Evolutionary conservation across 2,329 filamentous ascomycete species (phyloP).

Genomic region (Clonostachys rhizophaga): DNA sequence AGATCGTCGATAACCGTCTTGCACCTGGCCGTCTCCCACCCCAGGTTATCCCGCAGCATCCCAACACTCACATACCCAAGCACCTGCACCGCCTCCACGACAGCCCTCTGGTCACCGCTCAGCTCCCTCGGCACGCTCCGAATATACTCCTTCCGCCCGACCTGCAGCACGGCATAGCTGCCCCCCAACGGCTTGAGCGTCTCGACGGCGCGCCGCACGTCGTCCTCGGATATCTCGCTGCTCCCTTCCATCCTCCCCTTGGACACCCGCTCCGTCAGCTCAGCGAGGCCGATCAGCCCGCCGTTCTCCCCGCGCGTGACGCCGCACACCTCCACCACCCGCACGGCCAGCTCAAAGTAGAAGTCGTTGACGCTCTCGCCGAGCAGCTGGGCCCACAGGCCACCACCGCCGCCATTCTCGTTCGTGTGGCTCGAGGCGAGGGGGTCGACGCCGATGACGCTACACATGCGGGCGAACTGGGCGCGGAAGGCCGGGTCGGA

Average conservation of each 20-base stretch:
- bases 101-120: slow-evolving; percentile 88
- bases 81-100: slow-evolving; percentile 86
- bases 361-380: slow-evolving; percentile 95
- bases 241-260: slow-evolving; percentile 71
- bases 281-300: slow-evolving; percentile 78
- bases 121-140: slow-evolving; percentile 92
- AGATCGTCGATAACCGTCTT: slow-evolving; percentile 88
- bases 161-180: slow-evolving; percentile 77
- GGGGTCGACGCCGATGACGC: slow-evolving; percentile 93
- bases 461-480: slow-evolving; percentile 98
- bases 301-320: slow-evolving; percentile 87
- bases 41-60: slow-evolving; percentile 82
- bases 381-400: slow-evolving; percentile 88
- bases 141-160: slow-evolving; percentile 84
- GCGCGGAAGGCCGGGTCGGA: slow-evolving; percentile 93
- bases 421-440: slow-evolving; percentile 50
- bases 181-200: slow-evolving; percentile 84
- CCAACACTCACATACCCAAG: slow-evolving; percentile 85
- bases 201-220: slow-evolving; percentile 83
- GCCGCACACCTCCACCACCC: slow-evolving; percentile 88
- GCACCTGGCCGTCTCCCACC: slow-evolving; percentile 81
- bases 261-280: slow-evolving; percentile 73
- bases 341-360: slow-evolving; percentile 96
- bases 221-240: slow-evolving; percentile 82
- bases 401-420: slow-evolving; percentile 38